phyloP scores from a whole-genome alignment of 257 asterid species.

The Scutellaria minor region DNA sequence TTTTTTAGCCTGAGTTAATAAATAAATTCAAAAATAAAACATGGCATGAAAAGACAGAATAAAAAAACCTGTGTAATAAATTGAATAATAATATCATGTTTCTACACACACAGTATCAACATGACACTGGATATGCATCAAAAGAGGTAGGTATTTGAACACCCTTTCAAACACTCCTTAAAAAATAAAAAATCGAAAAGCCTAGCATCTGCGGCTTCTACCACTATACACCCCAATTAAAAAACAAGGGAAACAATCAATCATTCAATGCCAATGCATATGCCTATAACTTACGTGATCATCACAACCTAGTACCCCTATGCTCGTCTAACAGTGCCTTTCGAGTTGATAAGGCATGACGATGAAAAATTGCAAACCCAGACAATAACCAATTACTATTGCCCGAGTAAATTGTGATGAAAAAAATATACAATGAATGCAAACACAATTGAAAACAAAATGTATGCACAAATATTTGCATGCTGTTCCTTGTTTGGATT shows the following conservation, averaged over 20 bases:
- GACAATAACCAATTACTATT: conserved; percentile 53
- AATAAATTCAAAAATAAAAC: not conserved
- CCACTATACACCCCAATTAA: conserved; percentile 50
- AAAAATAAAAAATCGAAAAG: conserved; percentile 33
- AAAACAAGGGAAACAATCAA: conserved; percentile 40
- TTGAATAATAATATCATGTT: conserved; percentile 25
- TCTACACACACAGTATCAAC: conserved; percentile 31
- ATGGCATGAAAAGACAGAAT: not conserved
- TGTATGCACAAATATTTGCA: conserved; percentile 54
- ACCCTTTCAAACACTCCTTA: conserved; percentile 35
- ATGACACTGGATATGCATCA: conserved; percentile 30
- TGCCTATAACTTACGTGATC: conserved; percentile 47
- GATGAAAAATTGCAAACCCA: conserved; percentile 53
- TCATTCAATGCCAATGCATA: conserved; percentile 40
- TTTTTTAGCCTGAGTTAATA: not conserved
- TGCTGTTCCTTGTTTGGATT: conserved; percentile 33
- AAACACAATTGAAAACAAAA: conserved; percentile 38
- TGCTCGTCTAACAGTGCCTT: conserved; percentile 50
- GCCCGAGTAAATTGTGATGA: conserved; percentile 46
- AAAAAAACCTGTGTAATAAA: conserved; percentile 6
- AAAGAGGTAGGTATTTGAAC: conserved; percentile 15
- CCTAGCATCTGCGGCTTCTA: conserved; percentile 41
- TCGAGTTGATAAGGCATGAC: conserved; percentile 47
- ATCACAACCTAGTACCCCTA: conserved; percentile 47
- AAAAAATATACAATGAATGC: conserved; percentile 47